These are phyloP conservation scores for Cystobasidium pallidum DNA, from an alignment of 1,284 basidiomycete species.

Conservation along the genomic window DNA sequence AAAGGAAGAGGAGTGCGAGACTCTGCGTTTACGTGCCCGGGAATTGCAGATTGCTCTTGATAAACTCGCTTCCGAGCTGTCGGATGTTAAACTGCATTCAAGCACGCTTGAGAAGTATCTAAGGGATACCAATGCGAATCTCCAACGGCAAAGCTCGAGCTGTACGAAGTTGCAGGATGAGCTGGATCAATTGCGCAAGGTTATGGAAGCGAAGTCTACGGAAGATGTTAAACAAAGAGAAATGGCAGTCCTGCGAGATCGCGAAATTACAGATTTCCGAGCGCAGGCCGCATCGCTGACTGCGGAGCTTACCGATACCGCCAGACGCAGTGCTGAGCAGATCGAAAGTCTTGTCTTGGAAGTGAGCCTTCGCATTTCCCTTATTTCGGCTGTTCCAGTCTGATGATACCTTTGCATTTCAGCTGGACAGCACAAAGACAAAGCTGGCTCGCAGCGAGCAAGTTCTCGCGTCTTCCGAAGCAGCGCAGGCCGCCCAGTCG, in stretches of 20 bases:
- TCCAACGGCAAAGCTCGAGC: neutral
- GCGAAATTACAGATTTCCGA: slow-evolving; percentile 77
- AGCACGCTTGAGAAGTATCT: slow-evolving; percentile 24
- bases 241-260: slow-evolving; percentile 82
- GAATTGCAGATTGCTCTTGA: slow-evolving; percentile 70
- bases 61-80: slow-evolving; percentile 14
- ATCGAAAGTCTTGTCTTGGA: slow-evolving; percentile 58
- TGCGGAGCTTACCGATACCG: slow-evolving; percentile 48
- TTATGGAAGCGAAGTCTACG: slow-evolving; percentile 80
- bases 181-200: slow-evolving; percentile 77
- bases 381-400: neutral
- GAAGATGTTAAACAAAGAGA: slow-evolving; percentile 83
- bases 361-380: slow-evolving; percentile 48
- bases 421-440: neutral
- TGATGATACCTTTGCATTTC: neutral
- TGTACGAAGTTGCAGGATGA: slow-evolving; percentile 64
- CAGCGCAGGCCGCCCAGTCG: slow-evolving; percentile 33
- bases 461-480: slow-evolving; percentile 60
- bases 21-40: slow-evolving; percentile 61
- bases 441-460: slow-evolving; percentile 54
- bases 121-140: slow-evolving; percentile 16
- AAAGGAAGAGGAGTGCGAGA: slow-evolving; percentile 6
- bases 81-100: slow-evolving; percentile 4
- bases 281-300: slow-evolving; percentile 62
- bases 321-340: slow-evolving; percentile 55